These are phyloP conservation scores for Aspergillus coremiiformis DNA, from an alignment of 495 filamentous ascomycete species.

Conservation along the genomic window DNA sequence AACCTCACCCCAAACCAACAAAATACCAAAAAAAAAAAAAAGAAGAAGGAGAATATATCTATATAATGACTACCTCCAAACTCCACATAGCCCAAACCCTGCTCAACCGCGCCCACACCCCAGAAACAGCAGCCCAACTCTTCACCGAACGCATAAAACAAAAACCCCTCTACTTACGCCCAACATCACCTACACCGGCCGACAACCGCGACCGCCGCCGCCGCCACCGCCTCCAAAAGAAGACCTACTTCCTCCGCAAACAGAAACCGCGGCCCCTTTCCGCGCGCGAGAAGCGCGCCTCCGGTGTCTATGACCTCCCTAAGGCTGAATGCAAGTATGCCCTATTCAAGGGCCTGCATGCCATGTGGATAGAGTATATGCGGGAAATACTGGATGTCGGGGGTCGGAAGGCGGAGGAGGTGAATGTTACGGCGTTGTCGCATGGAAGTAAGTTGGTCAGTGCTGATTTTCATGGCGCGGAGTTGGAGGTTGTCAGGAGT, in stretches of 20 bases:
- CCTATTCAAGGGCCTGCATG: constrained; percentile 68
- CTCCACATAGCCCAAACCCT: constrained; percentile 56
- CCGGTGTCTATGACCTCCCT: constrained; percentile 67
- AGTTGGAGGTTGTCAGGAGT: constrained; percentile 75
- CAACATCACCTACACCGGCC: constrained; percentile 54
- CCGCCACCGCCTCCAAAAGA: constrained; percentile 46
- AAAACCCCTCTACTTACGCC: constrained; percentile 71
- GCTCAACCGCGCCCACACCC: constrained; percentile 66
- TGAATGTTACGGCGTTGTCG: constrained; percentile 41
- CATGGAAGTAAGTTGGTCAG: constrained; percentile 63
- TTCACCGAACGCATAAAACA: constrained; percentile 75
- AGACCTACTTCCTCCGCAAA: constrained; percentile 47
- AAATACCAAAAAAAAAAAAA: neutral
- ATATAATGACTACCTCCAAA: constrained; percentile 24
- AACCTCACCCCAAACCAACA: neutral
- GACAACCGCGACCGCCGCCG: constrained; percentile 63
- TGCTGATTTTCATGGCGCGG: constrained; percentile 86
- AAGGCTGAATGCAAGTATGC: constrained; percentile 59
- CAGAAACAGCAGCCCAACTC: constrained; percentile 58
- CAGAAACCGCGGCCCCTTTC: constrained; percentile 72
- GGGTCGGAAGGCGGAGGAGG: constrained; percentile 34
- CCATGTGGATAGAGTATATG: constrained; percentile 78
- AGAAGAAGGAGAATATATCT: constrained; percentile 1
- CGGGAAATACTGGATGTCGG: constrained; percentile 56
- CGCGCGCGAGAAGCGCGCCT: constrained; percentile 66